Base-by-base conservation (phyloP, 805 yeast species). In the Ogataea glucozyma region DNA sequence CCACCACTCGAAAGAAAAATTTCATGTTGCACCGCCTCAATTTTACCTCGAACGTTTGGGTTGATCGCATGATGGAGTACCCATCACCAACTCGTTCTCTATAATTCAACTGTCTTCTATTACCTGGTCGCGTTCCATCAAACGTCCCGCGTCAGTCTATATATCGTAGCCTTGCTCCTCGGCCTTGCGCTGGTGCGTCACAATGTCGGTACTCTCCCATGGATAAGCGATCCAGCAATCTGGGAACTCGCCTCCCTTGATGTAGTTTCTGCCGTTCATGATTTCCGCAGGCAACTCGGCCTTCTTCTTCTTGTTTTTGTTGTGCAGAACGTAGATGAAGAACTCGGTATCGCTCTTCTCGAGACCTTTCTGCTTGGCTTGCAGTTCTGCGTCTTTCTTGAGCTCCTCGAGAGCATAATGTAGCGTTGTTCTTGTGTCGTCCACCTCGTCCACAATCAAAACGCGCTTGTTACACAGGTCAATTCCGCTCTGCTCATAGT, bases 171-270 rank as follows among this genome's bases (percentile, higher is more conserved):
- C 90, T 67, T 85, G 93, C 56, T 76, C 78, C 49, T 80, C 72
- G 30, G 91, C 90, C 70, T 68, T 79, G 64, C 75, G 72, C 27
- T 86, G 83, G 54, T 85, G 93, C 61, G 67, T 70, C 18, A 82
- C 88, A 57, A 85, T 85, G 62, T 85, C 90, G 43, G 75, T 73
- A 14, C 85, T 76, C 62, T 85, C 93, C 95, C 95, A 85, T 34
- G 95, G 95, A 57, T 85, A 85, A 17, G 93, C 90, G 52, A 83
- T 85, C 95, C 95, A 85, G 44, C 73, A 72, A 58, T 86, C 93
- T 26, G 85, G 89, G 33, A 85, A 86, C 29, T 78, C 71, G 66
- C 84, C 77, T 14, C 88, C 89, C 41, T 85, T 89, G 52, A 83
- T 78, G 65, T 85, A 85, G 37, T 61, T 56, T 49, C 74, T 72